Evolutionary conservation across 306 rosid genomes (phyloP), one percentile per base, ranked within the genome.

Genomic region (Urtica urens): DNA sequence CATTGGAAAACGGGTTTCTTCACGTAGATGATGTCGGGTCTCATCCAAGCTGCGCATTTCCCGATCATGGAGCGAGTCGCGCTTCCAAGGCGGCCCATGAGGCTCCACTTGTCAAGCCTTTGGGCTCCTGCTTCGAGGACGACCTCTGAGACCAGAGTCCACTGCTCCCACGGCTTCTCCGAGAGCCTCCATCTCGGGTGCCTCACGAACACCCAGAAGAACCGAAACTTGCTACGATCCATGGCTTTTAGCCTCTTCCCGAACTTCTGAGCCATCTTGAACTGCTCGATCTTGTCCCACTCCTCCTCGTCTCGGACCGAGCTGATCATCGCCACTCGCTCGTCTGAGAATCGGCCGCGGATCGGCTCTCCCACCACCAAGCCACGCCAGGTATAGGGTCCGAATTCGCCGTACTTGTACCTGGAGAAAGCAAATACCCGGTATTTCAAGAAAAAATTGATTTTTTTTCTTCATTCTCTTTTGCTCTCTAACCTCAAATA

Each of bases 51-150:
- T 15, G 94, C 97, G 63, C 97, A 90, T 62, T 71, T 68, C 3
- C 74, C 74, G 62, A 90, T 67, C 65, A 69, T 50, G 3, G 82
- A 55, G 67, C 95, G 72, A 0, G 97, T 60, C 66, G 64, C 71
- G 35, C 63, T 90, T 64, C 97, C 97, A 23, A 90, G 77, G 44
- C 92, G 75, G 58, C 95, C 95, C 95, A 90, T 90, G 72, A 90
- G 71, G 63, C 28, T 78, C 97, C 97, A 90, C 54, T 90, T 90
- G 65, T 84, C 95, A 57, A 90, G 60, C 55, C 97, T 76, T 70
- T 75, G 82, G n/a, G 72, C 69, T 25, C 81, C 92, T 5, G 84
- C 82, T 71, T 90, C 95, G 34, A 90, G 55, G 16, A 73, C 87
- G 15, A 90, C 81, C 64, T 90, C 97, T 22, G 74, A 42, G 14